A percentile compares a stretch with the other conserved stretches of the same genome.
phyloP scores from a whole-genome alignment of 73 alveolate species.

The Blepharisma japonicum region DNA sequence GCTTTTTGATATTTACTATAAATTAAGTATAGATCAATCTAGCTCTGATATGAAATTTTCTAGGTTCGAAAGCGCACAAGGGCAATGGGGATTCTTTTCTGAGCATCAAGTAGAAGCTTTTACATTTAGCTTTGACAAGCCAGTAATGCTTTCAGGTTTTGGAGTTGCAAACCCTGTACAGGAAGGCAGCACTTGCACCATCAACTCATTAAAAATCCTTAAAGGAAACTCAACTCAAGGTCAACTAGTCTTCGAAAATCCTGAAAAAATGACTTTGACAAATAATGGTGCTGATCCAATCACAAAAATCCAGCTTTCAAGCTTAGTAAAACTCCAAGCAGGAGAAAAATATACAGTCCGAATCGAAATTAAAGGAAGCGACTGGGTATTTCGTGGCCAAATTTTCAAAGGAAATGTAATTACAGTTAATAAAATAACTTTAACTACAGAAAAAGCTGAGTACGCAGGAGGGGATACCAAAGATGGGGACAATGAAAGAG shows the following conservation, averaged over 20 bases:
- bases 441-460: neutral
- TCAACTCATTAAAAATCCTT: neutral
- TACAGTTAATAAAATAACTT: neutral
- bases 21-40: neutral
- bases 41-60: neutral
- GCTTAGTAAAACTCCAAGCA: neutral
- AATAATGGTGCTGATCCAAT: neutral
- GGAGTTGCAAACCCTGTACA: neutral
- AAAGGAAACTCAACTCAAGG: slow-evolving; percentile 10
- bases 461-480: neutral
- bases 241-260: neutral
- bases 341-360: neutral
- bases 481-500: neutral
- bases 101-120: neutral
- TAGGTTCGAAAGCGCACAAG: neutral
- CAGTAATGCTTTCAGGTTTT: neutral
- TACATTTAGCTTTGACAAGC: neutral
- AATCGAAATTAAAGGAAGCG: neutral
- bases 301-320: neutral
- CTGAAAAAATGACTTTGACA: neutral
- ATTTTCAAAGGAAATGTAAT: neutral
- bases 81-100: neutral
- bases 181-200: neutral
- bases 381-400: neutral
- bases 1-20: slow-evolving; percentile 19